Percentiles rank a stretch among this genome's conserved stretches.
Evolutionary conservation across 495 filamentous ascomycete species (phyloP).

Genomic region (Penicillium cataractarum): DNA sequence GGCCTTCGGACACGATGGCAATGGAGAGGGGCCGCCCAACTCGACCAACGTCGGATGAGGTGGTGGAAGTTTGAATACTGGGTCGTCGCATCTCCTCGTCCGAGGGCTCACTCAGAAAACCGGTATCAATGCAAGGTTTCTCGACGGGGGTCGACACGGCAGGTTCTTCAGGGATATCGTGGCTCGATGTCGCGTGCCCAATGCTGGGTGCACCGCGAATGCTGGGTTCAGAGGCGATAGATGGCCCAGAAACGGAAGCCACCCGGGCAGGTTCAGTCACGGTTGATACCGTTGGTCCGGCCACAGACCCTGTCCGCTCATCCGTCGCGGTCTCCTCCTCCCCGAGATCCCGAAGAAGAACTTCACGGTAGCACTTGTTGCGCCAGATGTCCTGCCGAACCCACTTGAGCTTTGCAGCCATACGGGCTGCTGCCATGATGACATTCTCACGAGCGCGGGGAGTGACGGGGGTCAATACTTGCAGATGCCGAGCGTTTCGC

Average conservation of each 20-base stretch:
- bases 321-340: conserved; percentile 58
- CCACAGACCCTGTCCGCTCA: conserved; percentile 15
- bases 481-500: conserved; percentile 89
- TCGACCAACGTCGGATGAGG: conserved; percentile 33
- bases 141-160: not conserved
- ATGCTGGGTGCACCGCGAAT: conserved; percentile 24
- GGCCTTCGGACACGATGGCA: conserved; percentile 31
- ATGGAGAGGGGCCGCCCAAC: conserved; percentile 38
- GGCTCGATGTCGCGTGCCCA: conserved; percentile 23
- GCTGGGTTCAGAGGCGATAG: conserved; percentile 24
- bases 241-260: conserved; percentile 29
- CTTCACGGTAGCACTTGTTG: conserved; percentile 85
- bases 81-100: conserved; percentile 38
- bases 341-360: conserved; percentile 80
- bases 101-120: conserved; percentile 26
- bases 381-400: conserved; percentile 91
- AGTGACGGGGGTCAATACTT: conserved; percentile 86
- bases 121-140: conserved; percentile 17
- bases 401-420: conserved; percentile 92
- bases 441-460: conserved; percentile 83
- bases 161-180: conserved; percentile 21
- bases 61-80: conserved; percentile 40
- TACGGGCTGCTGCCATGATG: conserved; percentile 78
- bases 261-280: conserved; percentile 14
- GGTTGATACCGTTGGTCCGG: conserved; percentile 21